Evolutionary conservation across 2,329 filamentous ascomycete species (phyloP), one percentile per base, ranked within the genome.

Genomic region (Penicillium sp.): DNA sequence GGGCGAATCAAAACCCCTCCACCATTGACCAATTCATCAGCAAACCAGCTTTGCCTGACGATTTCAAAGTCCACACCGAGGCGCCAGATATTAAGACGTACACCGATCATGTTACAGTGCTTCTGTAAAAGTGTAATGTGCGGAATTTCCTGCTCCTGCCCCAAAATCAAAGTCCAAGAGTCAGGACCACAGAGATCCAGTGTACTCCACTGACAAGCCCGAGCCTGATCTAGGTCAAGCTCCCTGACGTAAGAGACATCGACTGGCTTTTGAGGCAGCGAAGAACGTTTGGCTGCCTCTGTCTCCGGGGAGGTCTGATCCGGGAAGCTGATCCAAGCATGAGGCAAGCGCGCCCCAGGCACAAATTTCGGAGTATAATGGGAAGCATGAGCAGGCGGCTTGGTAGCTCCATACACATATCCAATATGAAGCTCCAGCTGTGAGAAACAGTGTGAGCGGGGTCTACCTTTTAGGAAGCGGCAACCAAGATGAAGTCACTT

Each of bases 401-500:
- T 46, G 2, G 53, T 62, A 15, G 64, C 61, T 3, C 74, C 74
- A 55, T 79, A 78, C 0, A 77, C 67, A 50, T 77, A 78, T 2
- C 76, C 75, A 49, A 79, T 76, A 46, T 79, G 76, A 7, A 79
- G 65, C 35, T 71, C 73, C 7, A 77, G 68, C 52, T 54, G 27
- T 23, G 15, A 29, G 6, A 4, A 29, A 37, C 0, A 32, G 25
- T 6, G 25, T 46, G 10, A 55, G 35, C 2, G 29, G 23, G 29
- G 4, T 12, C 15, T 2, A 1, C 15, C 2, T 25, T 16, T 10
- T 6, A 31, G 13, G 12, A 51, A 27, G 10, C 4, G 2, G 27
- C 23, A 13, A 21, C 13, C 9, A 44, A 31, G 9, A 8, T 6
- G 3, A 25, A 5, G 6, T 18, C 46, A 41, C 60, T 47, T 21